phyloP scores from a whole-genome alignment of 2,329 filamentous ascomycete species.

The Diaporthe capsici region DNA sequence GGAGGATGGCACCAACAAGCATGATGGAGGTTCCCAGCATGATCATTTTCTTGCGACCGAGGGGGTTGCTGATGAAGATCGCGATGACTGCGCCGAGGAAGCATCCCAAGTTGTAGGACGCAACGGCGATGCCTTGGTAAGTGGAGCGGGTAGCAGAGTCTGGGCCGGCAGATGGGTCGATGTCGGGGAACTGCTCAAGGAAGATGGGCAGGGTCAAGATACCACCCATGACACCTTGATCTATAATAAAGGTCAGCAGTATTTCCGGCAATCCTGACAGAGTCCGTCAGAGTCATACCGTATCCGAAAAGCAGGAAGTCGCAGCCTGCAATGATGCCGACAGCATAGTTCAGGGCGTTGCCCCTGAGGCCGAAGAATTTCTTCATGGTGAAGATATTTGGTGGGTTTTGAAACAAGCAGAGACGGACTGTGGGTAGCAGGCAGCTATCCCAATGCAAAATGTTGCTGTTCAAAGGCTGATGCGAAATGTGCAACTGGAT shows the following conservation, averaged over 20 bases:
- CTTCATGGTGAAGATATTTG: slow-evolving; percentile 41
- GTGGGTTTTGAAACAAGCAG: not conserved
- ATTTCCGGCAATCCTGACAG: slow-evolving; percentile 8
- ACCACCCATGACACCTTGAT: slow-evolving; percentile 83
- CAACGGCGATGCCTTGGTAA: slow-evolving; percentile 60
- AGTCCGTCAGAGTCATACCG: slow-evolving; percentile 54
- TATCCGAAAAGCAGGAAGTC: slow-evolving; percentile 77
- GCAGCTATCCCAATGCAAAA: not conserved
- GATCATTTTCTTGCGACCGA: slow-evolving; percentile 59
- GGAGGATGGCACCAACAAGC: slow-evolving; percentile 59
- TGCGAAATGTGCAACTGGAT: not conserved
- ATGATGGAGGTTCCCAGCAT: slow-evolving; percentile 58
- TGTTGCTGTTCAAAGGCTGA: not conserved
- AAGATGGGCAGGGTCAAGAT: slow-evolving; percentile 79
- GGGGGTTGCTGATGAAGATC: slow-evolving; percentile 55
- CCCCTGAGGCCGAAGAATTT: slow-evolving; percentile 77
- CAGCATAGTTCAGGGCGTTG: slow-evolving; percentile 75
- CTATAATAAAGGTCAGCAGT: slow-evolving; percentile 60
- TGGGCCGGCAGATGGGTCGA: slow-evolving; percentile 61
- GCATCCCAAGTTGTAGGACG: slow-evolving; percentile 52
- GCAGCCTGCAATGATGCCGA: slow-evolving; percentile 79
- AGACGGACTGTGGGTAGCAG: not conserved
- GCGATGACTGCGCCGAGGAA: slow-evolving; percentile 48
- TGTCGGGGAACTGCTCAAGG: slow-evolving; percentile 65
- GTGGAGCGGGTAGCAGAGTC: slow-evolving; percentile 60